phyloP scores from a whole-genome alignment of 1,139 yeast species.

The Yamadazyma dendronema region DNA sequence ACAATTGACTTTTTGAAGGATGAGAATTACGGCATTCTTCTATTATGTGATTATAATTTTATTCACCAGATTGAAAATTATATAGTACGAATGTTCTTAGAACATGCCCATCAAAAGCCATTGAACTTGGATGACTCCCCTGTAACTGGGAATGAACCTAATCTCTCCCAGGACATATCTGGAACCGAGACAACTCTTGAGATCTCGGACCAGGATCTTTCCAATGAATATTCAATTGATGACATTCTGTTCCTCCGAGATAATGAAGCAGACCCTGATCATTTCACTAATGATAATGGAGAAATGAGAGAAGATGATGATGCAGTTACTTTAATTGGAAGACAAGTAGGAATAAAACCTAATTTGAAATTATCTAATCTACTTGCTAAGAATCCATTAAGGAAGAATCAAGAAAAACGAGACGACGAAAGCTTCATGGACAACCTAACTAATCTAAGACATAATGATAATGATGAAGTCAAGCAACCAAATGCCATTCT shows the following conservation, averaged over 20 bases:
- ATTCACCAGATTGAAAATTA: conserved; percentile 29
- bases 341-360: conserved; percentile 1
- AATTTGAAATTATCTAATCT: conserved; percentile 7
- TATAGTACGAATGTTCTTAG: conserved; percentile 15
- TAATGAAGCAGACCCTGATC: conserved; percentile 8
- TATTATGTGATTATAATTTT: conserved; percentile 30
- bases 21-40: conserved; percentile 29
- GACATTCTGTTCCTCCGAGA: conserved; percentile 3
- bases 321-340: conserved; percentile 11
- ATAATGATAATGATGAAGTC: conserved; percentile 22
- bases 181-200: conserved; percentile 17
- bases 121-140: conserved; percentile 3
- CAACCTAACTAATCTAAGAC: conserved; percentile 33
- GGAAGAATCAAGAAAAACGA: conserved; percentile 20
- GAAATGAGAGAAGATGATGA: conserved; percentile 8
- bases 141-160: conserved; percentile 6
- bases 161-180: conserved; percentile 12
- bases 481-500: background rate
- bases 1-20: conserved; percentile 30
- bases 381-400: conserved; percentile 2
- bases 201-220: conserved; percentile 13
- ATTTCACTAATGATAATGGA: background rate
- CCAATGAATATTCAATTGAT: conserved; percentile 3
- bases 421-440: conserved; percentile 21
- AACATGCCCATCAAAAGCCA: conserved; percentile 9